A percentile compares a stretch with the other conserved stretches of the same genome.
Conservation (phyloP, 1,139 yeast genomes). For the Hemisphaericaspora xylanilytica region DNA sequence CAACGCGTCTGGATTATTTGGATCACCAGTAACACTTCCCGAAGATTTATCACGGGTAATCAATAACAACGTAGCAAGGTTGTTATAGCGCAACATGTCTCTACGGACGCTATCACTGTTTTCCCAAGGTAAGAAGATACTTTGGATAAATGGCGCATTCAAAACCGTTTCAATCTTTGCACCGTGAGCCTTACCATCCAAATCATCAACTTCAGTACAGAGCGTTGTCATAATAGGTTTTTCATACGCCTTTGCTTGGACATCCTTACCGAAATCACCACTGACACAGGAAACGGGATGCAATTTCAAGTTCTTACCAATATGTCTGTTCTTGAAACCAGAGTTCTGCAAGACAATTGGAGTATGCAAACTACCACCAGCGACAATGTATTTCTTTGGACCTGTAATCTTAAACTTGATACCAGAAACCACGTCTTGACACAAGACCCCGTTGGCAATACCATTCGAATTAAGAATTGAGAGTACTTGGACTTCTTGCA, state of each 20-base stretch:
- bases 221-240: conserved; percentile 54
- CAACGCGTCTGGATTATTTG: conserved; percentile 35
- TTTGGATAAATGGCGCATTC: conserved; percentile 45
- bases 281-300: conserved; percentile 48
- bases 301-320: conserved; percentile 53
- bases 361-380: conserved; percentile 54
- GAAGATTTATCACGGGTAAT: conserved; percentile 48
- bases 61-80: conserved; percentile 42
- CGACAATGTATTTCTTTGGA: conserved; percentile 46
- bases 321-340: conserved; percentile 52
- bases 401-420: conserved; percentile 38
- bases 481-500: conserved; percentile 48
- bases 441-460: conserved; percentile 44
- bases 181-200: conserved; percentile 59
- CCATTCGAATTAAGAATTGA: conserved; percentile 41
- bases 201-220: conserved; percentile 47
- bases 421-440: conserved; percentile 31
- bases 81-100: conserved; percentile 38
- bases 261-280: conserved; percentile 43
- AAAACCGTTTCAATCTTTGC: conserved; percentile 53
- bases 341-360: conserved; percentile 51
- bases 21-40: conserved; percentile 41
- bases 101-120: conserved; percentile 34
- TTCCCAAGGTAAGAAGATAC: conserved; percentile 46
- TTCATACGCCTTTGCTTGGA: conserved; percentile 34